phyloP scores from a whole-genome alignment of 2,329 filamentous ascomycete genomes.

The Chaetomium globosum region DNA sequence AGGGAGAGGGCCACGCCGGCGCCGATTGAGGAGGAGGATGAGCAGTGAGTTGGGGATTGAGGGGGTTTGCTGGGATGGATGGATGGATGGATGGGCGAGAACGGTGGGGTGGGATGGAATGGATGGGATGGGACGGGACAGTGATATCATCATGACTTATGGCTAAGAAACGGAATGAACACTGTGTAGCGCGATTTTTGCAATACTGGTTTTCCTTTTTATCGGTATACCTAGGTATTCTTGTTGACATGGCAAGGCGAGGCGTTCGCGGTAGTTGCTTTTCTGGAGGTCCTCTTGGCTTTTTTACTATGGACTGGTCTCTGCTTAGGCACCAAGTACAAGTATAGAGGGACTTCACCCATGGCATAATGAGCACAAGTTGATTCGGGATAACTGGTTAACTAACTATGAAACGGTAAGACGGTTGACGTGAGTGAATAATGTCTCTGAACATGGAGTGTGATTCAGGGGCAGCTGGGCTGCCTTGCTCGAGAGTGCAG shows the following conservation, averaged over 20 bases:
- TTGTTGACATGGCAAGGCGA: conserved; percentile 2
- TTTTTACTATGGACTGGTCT: neutral
- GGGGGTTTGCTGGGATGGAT: neutral
- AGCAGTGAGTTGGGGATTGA: conserved; percentile 41
- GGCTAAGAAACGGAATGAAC: neutral
- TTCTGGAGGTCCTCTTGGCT: neutral
- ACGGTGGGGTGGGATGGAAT: neutral
- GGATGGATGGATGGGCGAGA: neutral
- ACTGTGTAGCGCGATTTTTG: conserved; percentile 5
- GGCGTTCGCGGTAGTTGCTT: conserved; percentile 6
- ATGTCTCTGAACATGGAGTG: neutral
- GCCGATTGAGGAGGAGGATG: conserved; percentile 69
- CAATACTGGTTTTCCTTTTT: neutral
- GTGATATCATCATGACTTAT: neutral
- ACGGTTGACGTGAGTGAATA: neutral
- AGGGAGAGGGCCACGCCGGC: conserved; percentile 72
- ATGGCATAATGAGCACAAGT: neutral
- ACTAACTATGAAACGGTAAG: neutral
- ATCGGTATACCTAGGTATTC: neutral
- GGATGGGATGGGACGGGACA: too few species aligned
- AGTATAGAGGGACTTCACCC: neutral
- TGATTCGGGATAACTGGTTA: neutral
- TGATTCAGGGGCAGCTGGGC: too few species aligned
- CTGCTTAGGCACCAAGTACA: neutral
- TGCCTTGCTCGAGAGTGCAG: too few species aligned